phyloP scores from a whole-genome alignment of 139 green algal genomes.

The Coelastrella sp. region DNA sequence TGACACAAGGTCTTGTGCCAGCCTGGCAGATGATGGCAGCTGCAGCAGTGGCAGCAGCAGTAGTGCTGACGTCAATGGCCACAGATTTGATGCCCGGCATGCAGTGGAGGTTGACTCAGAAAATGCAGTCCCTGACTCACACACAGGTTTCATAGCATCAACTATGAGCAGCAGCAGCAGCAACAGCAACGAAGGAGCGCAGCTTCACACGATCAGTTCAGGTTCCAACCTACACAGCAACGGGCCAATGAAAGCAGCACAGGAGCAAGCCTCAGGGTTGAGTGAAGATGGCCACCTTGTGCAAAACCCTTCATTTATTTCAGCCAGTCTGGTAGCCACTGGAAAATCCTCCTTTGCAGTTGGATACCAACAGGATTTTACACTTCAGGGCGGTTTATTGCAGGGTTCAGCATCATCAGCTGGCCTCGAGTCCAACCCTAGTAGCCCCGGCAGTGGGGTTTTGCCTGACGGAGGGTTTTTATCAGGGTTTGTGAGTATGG shows the following conservation, averaged over 20 bases:
- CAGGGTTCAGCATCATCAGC: not conserved
- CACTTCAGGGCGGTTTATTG: not conserved
- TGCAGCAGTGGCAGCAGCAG: no score
- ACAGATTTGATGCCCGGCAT: no score
- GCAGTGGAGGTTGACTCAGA: no score
- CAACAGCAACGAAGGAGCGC: not conserved
- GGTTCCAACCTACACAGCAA: no score
- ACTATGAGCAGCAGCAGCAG: not conserved
- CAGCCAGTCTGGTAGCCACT: not conserved
- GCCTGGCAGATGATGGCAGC: no score
- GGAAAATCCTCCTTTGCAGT: no score
- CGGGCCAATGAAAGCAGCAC: no score
- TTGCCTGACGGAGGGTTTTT: conserved; percentile 6
- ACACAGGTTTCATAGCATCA: not conserved
- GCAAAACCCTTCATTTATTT: not conserved
- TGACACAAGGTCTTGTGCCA: no score
- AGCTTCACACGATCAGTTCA: not conserved
- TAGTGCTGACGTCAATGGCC: no score
- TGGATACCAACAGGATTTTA: no score
- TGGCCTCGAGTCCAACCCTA: not conserved
- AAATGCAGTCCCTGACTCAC: not conserved
- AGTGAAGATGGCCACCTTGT: not conserved
- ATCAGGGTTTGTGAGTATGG: conserved; percentile 39
- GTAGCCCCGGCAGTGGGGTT: not conserved
- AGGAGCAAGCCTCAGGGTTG: no score